Evolutionary conservation across 805 yeast species (phyloP).

Genomic region (Candida silvicultrix): DNA sequence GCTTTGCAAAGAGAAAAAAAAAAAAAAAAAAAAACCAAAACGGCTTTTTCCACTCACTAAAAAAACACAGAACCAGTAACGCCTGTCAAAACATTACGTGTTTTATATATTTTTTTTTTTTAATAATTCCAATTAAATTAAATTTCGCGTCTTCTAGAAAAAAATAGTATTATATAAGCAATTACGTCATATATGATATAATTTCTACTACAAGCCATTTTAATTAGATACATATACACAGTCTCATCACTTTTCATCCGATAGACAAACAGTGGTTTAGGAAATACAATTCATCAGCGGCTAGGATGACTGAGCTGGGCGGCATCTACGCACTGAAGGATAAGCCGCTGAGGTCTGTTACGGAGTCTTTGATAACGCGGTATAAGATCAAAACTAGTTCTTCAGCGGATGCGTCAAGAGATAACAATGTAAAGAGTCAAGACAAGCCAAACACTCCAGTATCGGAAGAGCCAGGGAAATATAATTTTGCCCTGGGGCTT

Average conservation of each 20-base stretch:
- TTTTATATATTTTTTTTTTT: not conserved
- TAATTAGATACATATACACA: not conserved
- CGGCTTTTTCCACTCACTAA: not conserved
- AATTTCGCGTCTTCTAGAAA: too few species aligned
- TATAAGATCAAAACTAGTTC: not conserved
- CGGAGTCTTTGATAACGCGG: not conserved
- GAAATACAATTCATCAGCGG: not conserved
- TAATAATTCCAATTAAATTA: too few species aligned
- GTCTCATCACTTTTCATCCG: not conserved
- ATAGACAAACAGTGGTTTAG: not conserved
- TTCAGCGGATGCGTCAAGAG: not conserved
- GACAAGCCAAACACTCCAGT: not conserved
- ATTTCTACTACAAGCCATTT: not conserved
- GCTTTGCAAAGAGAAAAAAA: too few species aligned
- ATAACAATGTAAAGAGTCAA: not conserved
- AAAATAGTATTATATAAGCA: too few species aligned
- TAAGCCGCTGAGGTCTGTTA: not conserved
- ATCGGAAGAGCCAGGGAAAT: not conserved
- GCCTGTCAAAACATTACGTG: not conserved
- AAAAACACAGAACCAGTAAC: not conserved
- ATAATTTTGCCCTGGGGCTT: not conserved
- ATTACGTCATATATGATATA: too few species aligned
- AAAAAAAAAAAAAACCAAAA: too few species aligned
- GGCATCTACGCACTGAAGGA: not conserved
- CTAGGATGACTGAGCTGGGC: not conserved